A percentile compares a stretch with the other conserved stretches of the same genome.
These are phyloP conservation scores for Aristolochia fimbriata DNA, from an alignment of 164 flowering plant genomes.

Conservation along the genomic window DNA sequence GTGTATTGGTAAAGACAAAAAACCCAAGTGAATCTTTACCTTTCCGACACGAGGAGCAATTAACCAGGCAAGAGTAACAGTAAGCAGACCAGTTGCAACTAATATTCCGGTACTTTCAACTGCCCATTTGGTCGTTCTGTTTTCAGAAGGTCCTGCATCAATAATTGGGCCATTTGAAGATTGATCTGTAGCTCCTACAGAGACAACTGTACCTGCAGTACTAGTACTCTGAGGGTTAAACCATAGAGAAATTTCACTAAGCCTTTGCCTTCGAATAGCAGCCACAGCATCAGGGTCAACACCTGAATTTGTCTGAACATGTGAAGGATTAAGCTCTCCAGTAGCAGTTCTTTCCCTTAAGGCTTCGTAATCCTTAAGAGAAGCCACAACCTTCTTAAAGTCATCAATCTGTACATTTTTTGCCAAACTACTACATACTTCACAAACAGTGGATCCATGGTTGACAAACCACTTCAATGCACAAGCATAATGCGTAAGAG, in stretches of 20 bases:
- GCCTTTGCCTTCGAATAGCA: conserved; percentile 80
- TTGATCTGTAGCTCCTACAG: conserved; percentile 48
- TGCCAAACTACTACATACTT: conserved; percentile 71
- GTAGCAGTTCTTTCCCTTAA: conserved; percentile 67
- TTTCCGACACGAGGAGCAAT: conserved; percentile 96
- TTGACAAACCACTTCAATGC: conserved; percentile 92
- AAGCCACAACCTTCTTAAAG: conserved; percentile 53
- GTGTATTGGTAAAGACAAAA: neutral
- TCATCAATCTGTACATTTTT: conserved; percentile 56
- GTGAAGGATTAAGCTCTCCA: conserved; percentile 48
- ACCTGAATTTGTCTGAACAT: conserved; percentile 26
- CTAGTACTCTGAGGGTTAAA: conserved; percentile 46
- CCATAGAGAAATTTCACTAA: conserved; percentile 84
- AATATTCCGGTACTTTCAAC: conserved; percentile 89
- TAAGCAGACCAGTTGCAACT: conserved; percentile 90
- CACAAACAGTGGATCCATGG: conserved; percentile 92
- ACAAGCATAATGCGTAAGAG: conserved; percentile 87
- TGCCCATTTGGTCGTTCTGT: conserved; percentile 85
- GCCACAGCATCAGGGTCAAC: conserved; percentile 94
- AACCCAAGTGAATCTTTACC: conserved; percentile 28
- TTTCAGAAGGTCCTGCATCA: conserved; percentile 38
- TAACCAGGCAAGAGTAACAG: conserved; percentile 92
- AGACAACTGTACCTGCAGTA: conserved; percentile 23
- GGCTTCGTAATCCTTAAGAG: conserved; percentile 71
- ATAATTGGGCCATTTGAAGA: conserved; percentile 29